A percentile compares a stretch with the other conserved stretches of the same genome.
phyloP scores from a whole-genome alignment of 441 rosid genomes.

The Populus tomentosa region DNA sequence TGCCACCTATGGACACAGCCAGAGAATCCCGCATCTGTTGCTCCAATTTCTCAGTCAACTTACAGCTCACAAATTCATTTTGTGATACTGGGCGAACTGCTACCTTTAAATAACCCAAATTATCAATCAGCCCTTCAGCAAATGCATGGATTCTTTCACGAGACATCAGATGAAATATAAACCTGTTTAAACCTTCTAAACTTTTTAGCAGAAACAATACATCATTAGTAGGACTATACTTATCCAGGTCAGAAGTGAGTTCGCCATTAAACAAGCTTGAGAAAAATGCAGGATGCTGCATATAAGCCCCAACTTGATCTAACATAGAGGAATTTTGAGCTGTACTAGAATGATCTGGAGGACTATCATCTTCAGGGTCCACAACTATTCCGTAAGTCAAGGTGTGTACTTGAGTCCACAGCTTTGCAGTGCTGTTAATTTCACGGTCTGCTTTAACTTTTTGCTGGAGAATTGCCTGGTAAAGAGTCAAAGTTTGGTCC shows the following conservation, averaged over 20 bases:
- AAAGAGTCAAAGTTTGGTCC: constrained; percentile 54
- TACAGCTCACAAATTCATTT: constrained; percentile 71
- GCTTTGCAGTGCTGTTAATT: constrained; percentile 35
- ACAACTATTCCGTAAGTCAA: constrained; percentile 56
- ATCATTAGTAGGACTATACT: constrained; percentile 56
- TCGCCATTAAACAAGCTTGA: constrained; percentile 48
- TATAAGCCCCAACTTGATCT: constrained; percentile 22
- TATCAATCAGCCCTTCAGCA: constrained; percentile 57
- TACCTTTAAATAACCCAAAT: constrained; percentile 65
- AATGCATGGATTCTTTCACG: constrained; percentile 58
- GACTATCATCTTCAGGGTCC: constrained; percentile 26
- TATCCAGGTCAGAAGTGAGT: constrained; percentile 54
- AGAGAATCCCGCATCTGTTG: constrained; percentile 87
- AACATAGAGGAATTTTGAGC: constrained; percentile 22
- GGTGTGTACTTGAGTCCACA: constrained; percentile 65
- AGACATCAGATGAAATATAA: constrained; percentile 63
- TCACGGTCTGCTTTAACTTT: constrained; percentile 56
- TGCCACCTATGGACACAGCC: constrained; percentile 62
- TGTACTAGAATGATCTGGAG: constrained; percentile 23
- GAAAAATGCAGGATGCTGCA: constrained; percentile 41
- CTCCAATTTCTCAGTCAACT: constrained; percentile 92
- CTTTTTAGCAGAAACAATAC: constrained; percentile 71
- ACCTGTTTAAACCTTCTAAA: constrained; percentile 72
- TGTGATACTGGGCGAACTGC: constrained; percentile 48
- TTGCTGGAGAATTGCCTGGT: constrained; percentile 83